Percentiles rank a stretch among this genome's conserved stretches.
phyloP scores from a whole-genome alignment of 495 filamentous ascomycete species.

The Aspergillus saccharolyticus region DNA sequence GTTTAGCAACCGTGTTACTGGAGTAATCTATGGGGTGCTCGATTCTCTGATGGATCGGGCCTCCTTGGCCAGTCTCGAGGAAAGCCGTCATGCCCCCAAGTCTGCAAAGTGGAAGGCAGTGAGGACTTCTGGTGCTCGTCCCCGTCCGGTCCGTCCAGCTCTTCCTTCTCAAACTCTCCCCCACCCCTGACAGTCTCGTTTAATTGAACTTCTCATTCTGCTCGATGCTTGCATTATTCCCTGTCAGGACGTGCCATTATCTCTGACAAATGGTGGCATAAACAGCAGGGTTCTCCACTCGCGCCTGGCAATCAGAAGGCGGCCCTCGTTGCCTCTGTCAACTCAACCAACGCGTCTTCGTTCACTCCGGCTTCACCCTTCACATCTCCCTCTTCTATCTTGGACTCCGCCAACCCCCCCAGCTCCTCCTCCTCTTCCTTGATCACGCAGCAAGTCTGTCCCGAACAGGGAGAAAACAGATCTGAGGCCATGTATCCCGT shows the following conservation, averaged over 20 bases:
- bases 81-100: slow-evolving; percentile 10
- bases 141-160: background rate
- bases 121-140: background rate
- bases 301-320: background rate
- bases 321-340: background rate
- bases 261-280: background rate
- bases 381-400: background rate
- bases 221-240: background rate
- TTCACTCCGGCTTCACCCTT: background rate
- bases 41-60: background rate
- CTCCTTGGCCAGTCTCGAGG: background rate
- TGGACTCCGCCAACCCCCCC: background rate
- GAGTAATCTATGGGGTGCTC: background rate
- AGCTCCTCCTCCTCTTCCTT: background rate
- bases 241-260: background rate
- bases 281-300: background rate
- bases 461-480: background rate
- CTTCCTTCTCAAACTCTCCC: background rate
- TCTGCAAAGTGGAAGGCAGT: background rate
- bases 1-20: background rate
- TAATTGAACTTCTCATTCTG: background rate
- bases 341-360: background rate
- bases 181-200: background rate
- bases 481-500: slow-evolving; percentile 10
- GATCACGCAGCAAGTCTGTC: background rate